Base-by-base conservation (phyloP, 1,139 yeast species). In the Geotrichum siamense region DNA sequence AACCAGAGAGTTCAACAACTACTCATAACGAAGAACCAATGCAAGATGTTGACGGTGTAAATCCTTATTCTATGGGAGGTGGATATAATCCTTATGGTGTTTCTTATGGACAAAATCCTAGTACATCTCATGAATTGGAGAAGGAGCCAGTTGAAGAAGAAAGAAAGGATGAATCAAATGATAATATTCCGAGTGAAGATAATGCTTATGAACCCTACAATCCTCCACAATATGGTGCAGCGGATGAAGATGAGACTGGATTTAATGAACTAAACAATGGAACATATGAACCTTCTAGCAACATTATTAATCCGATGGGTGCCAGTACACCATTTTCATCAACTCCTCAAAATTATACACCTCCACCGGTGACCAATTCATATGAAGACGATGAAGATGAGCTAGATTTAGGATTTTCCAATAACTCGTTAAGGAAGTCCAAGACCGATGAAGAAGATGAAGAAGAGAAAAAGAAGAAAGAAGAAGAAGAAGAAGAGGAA, bases 301-400 rank as follows among this genome's bases (percentile, higher is more conserved):
- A 31, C 30, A 38, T 41, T 12, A 44, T 41, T 23, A 32, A 38
- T 15, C 44, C 51, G 8, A 41, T 43, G 41, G 44, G 40, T 9
- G n/a, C n/a, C n/a, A n/a, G n/a, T n/a, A n/a, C n/a, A n/a, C n/a
- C n/a, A n/a, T n/a, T n/a, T n/a, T 43, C 39, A 16, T 44, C 51
- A 5, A 27, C 38, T 8, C 43, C 39, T 30, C 35, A 25, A 3
- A n/a, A n/a, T n/a, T n/a, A n/a, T n/a, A n/a, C n/a, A n/a, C 38
- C 46, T 20, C 19, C 30, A 4, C 17, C 38, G 16, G 29, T 26
- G 15, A 15, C 21, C 8, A 22, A 39, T 30, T 27, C 23, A 26
- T 29, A 38, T 28, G 27, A 21, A 22, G 35, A 65, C 9, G 70
- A 64, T 2, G 73, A 65, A 1, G 71, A 64, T 15, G 56, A 55